Conservation (phyloP, 441 rosid genomes). For the Jatropha podagrica region DNA sequence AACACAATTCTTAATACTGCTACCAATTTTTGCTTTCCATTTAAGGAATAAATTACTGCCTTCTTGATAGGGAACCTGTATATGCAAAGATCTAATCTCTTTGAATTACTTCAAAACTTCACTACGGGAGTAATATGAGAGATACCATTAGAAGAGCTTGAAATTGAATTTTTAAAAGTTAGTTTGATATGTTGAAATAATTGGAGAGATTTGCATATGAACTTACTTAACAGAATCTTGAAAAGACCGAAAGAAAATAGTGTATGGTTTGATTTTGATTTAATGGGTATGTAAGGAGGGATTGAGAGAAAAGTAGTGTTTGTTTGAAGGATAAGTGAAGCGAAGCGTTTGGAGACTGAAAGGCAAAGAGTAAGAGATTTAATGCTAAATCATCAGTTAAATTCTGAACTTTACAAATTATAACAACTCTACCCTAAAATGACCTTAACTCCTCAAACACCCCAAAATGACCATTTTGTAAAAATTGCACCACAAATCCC, state of each 20-base stretch:
- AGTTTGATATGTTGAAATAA: conserved; percentile 23
- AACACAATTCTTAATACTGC: conserved; percentile 33
- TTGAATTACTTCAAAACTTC: conserved; percentile 29
- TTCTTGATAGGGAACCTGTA: conserved; percentile 29
- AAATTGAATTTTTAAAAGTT: neutral
- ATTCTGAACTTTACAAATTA: no score
- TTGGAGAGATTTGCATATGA: conserved; percentile 28
- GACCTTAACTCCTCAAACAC: no score
- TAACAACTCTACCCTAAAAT: no score
- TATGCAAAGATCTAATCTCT: conserved; percentile 27
- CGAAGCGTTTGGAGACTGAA: conserved; percentile 38
- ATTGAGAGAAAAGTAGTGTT: conserved; percentile 33
- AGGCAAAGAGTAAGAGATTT: conserved; percentile 18
- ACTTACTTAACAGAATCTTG: conserved; percentile 11
- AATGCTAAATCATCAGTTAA: no score
- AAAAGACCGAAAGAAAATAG: neutral
- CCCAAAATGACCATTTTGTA: no score
- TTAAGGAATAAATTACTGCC: conserved; percentile 29
- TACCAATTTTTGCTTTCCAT: conserved; percentile 46
- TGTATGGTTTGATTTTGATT: neutral
- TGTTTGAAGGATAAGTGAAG: conserved; percentile 29
- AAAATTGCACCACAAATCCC: no score
- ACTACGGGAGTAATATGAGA: conserved; percentile 6
- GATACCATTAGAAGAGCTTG: neutral
- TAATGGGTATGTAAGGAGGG: conserved; percentile 19